Conservation (phyloP, 2,329 filamentous ascomycete species). For the Aplosporella prunicola region DNA sequence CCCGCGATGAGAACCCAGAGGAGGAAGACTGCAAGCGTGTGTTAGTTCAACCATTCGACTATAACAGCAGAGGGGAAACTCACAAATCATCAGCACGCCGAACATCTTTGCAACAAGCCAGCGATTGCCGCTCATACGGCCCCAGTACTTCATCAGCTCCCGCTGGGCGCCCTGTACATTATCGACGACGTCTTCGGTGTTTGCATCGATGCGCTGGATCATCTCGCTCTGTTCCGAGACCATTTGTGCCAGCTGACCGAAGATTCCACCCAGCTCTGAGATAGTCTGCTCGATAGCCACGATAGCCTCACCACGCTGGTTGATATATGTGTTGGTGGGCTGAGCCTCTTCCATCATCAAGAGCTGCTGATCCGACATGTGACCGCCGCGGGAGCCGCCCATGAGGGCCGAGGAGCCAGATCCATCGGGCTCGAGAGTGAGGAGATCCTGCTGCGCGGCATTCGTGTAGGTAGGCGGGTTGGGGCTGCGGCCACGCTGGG, state of each 20-base stretch:
- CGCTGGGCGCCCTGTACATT: constrained; percentile 96
- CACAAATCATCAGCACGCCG: constrained; percentile 87
- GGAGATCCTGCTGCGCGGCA: constrained; percentile 51
- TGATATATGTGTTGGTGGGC: constrained; percentile 77
- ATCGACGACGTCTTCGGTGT: constrained; percentile 95
- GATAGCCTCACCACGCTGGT: constrained; percentile 88
- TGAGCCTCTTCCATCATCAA: constrained; percentile 84
- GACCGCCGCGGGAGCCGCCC: constrained; percentile 10
- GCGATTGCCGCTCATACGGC: constrained; percentile 81
- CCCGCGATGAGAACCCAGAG: constrained; percentile 61
- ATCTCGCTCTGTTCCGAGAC: constrained; percentile 95
- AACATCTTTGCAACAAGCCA: constrained; percentile 85
- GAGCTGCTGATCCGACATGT: constrained; percentile 73
- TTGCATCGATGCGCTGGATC: constrained; percentile 94
- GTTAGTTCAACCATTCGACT: constrained; percentile 10
- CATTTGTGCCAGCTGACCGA: constrained; percentile 91
- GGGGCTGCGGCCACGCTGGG: constrained; percentile 52
- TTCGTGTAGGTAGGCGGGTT: constrained; percentile 36
- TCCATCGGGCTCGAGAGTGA: constrained; percentile 67
- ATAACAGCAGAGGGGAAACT: constrained; percentile 13
- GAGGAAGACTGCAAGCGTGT: constrained; percentile 29
- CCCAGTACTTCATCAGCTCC: constrained; percentile 96
- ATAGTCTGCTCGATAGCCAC: constrained; percentile 96
- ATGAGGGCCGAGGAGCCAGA: constrained; percentile 19
- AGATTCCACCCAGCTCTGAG: constrained; percentile 80